Conservation (phyloP, 805 yeast genomes). For the Sugiyamaella marilandica region DNA sequence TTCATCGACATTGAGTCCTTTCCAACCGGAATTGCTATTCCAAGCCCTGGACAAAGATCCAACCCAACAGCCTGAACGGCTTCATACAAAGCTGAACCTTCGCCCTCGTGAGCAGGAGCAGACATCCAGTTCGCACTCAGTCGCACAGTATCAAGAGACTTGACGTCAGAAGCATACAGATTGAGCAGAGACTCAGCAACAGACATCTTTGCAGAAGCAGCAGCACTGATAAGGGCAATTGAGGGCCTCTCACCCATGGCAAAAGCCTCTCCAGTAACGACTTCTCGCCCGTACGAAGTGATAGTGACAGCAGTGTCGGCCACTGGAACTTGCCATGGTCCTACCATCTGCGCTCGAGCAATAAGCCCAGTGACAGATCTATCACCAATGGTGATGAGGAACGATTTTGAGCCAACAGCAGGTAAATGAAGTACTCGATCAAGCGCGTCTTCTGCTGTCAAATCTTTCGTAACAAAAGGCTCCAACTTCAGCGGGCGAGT, state of each 20-base stretch:
- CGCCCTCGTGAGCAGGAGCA: conserved; percentile 91
- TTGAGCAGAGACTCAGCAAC: conserved; percentile 93
- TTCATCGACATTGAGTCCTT: conserved; percentile 99
- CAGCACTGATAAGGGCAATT: conserved; percentile 78
- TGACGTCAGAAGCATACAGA: conserved; percentile 82
- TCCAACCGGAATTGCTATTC: conserved; percentile 93
- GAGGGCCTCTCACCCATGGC: conserved; percentile 97
- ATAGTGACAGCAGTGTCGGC: conserved; percentile 97
- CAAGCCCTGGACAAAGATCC: conserved; percentile 90
- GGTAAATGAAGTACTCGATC: conserved; percentile 83
- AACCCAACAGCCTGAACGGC: conserved; percentile 96
- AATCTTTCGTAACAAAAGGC: conserved; percentile 29
- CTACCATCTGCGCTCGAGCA: conserved; percentile 97
- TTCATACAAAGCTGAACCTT: conserved; percentile 89
- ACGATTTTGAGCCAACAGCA: conserved; percentile 90
- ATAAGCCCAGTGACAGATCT: conserved; percentile 95
- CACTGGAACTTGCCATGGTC: conserved; percentile 99
- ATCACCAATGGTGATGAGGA: conserved; percentile 96
- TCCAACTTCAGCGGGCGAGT: conserved; percentile 51
- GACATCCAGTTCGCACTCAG: conserved; percentile 99
- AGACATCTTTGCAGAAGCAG: conserved; percentile 90
- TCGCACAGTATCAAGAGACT: conserved; percentile 67
- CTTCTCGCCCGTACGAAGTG: conserved; percentile 73
- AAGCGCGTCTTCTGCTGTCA: conserved; percentile 58
- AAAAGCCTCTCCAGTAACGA: conserved; percentile 92